These are phyloP conservation scores for Triticum monococcum DNA, from an alignment of 176 grass and related monocot genomes.

Conservation along the genomic window DNA sequence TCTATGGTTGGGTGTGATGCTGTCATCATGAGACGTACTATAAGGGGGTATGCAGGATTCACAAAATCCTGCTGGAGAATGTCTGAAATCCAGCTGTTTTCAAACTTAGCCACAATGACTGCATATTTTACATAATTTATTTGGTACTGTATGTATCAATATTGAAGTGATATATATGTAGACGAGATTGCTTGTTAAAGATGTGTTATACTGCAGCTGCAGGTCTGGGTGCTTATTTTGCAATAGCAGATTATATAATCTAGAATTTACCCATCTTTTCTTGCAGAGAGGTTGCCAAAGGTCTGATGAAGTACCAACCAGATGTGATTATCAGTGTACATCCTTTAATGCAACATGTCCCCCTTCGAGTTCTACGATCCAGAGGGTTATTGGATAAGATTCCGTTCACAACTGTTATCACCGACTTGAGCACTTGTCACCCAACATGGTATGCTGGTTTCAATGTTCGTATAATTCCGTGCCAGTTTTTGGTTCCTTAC, in stretches of 20 bases:
- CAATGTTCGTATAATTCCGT: conserved; percentile 16
- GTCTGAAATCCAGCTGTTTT: not conserved
- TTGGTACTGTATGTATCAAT: conserved; percentile 2
- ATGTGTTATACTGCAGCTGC: not conserved
- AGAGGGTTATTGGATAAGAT: conserved; percentile 96
- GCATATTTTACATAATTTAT: not conserved
- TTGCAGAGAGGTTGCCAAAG: conserved; percentile 93
- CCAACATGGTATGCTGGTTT: conserved; percentile 88
- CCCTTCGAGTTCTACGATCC: conserved; percentile 76
- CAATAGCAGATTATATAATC: conserved; percentile 7
- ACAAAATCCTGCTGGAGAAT: not conserved
- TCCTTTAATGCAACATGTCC: conserved; percentile 99
- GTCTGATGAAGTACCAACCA: conserved; percentile 96
- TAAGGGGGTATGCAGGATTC: conserved; percentile 3
- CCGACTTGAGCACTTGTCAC: conserved; percentile 97
- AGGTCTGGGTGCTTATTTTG: not conserved
- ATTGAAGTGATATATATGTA: not conserved
- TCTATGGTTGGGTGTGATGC: not conserved
- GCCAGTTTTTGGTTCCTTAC: conserved; percentile 4
- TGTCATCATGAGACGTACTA: not conserved
- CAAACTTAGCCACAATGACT: not conserved
- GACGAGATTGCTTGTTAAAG: conserved; percentile 13
- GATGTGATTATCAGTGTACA: conserved; percentile 99
- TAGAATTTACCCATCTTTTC: not conserved
- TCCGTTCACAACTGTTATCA: conserved; percentile 94